Evolutionary conservation across 441 rosid genomes (phyloP).

Genomic region (Erodium texanum): DNA sequence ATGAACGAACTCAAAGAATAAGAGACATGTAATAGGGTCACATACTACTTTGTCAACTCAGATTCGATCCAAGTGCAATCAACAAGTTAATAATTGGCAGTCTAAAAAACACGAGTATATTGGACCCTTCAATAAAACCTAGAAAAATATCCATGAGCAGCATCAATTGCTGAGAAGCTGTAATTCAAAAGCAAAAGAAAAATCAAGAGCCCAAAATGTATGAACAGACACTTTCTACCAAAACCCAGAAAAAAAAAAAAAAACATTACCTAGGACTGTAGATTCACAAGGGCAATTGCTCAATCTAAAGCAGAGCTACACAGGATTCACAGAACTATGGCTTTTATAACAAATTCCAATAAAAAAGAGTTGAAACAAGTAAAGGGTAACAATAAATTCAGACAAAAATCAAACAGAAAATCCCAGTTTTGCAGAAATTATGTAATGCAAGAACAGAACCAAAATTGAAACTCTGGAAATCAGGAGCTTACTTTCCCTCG

Average conservation of each 20-base stretch:
- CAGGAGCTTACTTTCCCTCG: slow-evolving; percentile 51
- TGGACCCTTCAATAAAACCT: too few relatives aligned
- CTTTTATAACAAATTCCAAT: not conserved
- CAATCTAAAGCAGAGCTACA: not conserved
- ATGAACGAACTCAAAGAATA: not conserved
- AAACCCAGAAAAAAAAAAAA: too few relatives aligned
- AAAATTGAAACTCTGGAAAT: slow-evolving; percentile 1
- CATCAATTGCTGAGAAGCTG: not conserved
- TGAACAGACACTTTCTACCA: not conserved
- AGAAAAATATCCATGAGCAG: not conserved
- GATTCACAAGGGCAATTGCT: not conserved
- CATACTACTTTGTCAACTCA: not conserved
- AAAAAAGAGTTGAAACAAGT: too few relatives aligned
- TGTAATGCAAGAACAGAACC: not conserved
- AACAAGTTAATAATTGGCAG: not conserved
- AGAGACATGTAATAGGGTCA: not conserved
- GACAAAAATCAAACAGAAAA: not conserved
- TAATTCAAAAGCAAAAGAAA: slow-evolving; percentile 4
- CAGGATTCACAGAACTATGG: not conserved
- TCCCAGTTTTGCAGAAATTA: not conserved
- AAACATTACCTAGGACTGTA: not conserved
- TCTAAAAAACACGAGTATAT: not conserved
- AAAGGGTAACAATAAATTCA: not conserved
- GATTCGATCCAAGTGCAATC: not conserved
- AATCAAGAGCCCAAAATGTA: not conserved